phyloP scores from a whole-genome alignment of 768 basidiomycete species.

The Amanita subjunquillea region DNA sequence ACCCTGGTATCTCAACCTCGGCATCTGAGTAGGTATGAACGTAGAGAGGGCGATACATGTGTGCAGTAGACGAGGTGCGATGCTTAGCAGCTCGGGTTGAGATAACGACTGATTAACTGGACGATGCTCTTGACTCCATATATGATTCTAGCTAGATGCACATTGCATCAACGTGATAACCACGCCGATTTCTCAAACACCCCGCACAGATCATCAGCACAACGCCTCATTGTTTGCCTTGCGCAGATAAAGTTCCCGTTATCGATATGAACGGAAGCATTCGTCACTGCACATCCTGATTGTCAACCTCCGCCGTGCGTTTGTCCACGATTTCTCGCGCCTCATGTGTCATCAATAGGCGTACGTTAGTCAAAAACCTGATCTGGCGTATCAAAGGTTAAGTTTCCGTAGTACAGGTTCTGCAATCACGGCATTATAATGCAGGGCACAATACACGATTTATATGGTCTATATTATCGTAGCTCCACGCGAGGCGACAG shows the following conservation, averaged over 20 bases:
- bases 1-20: not conserved
- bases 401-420: not conserved
- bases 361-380: not conserved
- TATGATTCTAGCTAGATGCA: constrained; percentile 4
- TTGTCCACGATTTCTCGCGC: not conserved
- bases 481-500: not conserved
- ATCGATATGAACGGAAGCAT: not conserved
- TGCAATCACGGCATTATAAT: not conserved
- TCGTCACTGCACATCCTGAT: not conserved
- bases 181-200: constrained; percentile 15
- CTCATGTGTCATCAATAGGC: not conserved
- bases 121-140: not conserved
- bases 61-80: not conserved
- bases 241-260: constrained; percentile 2
- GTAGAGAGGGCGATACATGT: constrained; percentile 1
- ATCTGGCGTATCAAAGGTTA: not conserved
- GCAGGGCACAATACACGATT: not conserved
- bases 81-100: not conserved
- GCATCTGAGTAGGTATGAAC: not conserved
- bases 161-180: constrained; percentile 25
- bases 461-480: not conserved
- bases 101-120: not conserved
- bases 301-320: not conserved
- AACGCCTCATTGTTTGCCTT: not conserved
- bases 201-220: not conserved